phyloP scores from a whole-genome alignment of 768 basidiomycete species.

The Tylopilus vinaceipallidus region DNA sequence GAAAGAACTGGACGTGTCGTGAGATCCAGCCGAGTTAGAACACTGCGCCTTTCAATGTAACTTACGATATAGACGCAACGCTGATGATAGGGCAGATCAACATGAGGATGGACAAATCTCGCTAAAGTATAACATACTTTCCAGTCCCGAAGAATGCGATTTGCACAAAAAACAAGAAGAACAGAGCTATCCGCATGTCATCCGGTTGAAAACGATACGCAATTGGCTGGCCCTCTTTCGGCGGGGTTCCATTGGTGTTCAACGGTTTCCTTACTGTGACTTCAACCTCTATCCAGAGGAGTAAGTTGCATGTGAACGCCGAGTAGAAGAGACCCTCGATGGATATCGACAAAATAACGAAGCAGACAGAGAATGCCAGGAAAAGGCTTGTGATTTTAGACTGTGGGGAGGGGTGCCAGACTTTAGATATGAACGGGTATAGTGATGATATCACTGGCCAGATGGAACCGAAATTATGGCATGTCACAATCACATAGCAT shows the following conservation, averaged over 20 bases:
- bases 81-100: slow-evolving; percentile 34
- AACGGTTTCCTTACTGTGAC: slow-evolving; percentile 22
- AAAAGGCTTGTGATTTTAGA: slow-evolving; percentile 62
- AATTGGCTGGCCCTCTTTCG: background rate
- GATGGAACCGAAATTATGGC: background rate
- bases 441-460: slow-evolving; percentile 52
- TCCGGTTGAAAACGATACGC: slow-evolving; percentile 51
- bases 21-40: background rate
- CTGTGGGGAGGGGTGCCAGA: slow-evolving; percentile 36
- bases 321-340: slow-evolving; percentile 79
- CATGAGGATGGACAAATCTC: background rate
- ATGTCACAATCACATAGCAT: background rate
- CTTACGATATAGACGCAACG: slow-evolving; percentile 81
- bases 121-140: slow-evolving; percentile 50
- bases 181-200: slow-evolving; percentile 71
- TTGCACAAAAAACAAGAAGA: slow-evolving; percentile 86
- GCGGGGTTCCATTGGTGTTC: background rate
- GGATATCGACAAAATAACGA: slow-evolving; percentile 78
- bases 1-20: slow-evolving; percentile 52
- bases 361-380: slow-evolving; percentile 71
- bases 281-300: slow-evolving; percentile 70
- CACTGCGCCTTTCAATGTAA: slow-evolving; percentile 4
- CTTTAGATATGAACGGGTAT: slow-evolving; percentile 46
- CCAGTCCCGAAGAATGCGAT: slow-evolving; percentile 85
- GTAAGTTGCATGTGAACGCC: slow-evolving; percentile 60